Evolutionary conservation across 2,329 filamentous ascomycete genomes (phyloP), one percentile per base, ranked within the genome.

Genomic region (Calycina herbarum): DNA sequence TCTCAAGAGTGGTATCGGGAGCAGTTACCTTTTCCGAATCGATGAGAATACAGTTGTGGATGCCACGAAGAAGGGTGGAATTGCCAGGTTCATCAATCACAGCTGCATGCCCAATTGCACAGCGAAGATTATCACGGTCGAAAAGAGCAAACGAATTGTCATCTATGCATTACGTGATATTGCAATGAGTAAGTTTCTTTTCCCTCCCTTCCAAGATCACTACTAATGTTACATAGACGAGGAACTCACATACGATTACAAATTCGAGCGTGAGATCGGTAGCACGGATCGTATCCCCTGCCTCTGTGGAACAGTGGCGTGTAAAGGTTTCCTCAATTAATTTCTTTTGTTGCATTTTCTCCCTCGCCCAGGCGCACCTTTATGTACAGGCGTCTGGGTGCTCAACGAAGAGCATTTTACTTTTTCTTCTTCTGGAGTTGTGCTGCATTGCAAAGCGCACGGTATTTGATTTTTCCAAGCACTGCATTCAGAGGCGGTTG

Each of bases 161-260:
- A 99, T 99, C 76, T 99, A 99, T 82, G 95, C 95, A 48, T 82
- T 98, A 76, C 89, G 95, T 76, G 94, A 98, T 79, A 99, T 99
- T 79, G 88, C 87, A 73, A 89, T 94, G 84, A 95, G 95, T 97
- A 86, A 83, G 92, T 87, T 57, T 13, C 57, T 38, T 38, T 20
- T 6, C 6, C 5, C 35, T 17, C n/a, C 5, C 58, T 40, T 38
- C 20, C 5, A 10, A 20, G 3, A n/a, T 5, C 6, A 57, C 10
- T 58, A 57, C 73, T 75, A 73, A 74, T 65, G 35, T 58, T 3
- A 57, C 8, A 65, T 20, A 99, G 95, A 97, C 77, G 95, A 99
- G 81, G 95, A 99, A 83, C 88, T 99, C 77, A 99, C 95, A 1
- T 99, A 99, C 82, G 95, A 99, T 82, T 99, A 99, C 86, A 99